Base-by-base conservation (phyloP, 352 stramenopile species). In the Globisporangium heterothallicum region DNA sequence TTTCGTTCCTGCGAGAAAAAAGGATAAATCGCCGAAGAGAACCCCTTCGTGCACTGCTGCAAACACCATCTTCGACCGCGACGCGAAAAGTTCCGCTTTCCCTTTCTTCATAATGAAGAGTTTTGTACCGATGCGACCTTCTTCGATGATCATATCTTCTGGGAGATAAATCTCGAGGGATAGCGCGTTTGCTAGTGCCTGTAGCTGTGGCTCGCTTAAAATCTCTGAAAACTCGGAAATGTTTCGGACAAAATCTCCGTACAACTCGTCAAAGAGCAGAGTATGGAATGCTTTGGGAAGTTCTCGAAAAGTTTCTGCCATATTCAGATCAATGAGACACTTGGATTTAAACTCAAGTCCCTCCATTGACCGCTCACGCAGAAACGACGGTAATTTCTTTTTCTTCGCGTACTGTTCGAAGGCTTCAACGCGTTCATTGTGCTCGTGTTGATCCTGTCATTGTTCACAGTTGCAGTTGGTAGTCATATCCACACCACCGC, bases 391-490 rank as follows among this genome's bases (percentile, higher is more conserved):
- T 27, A 68, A 30, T 6, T 47, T 49, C 18, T 55, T 53, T 19
- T 53, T 60, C 38, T 63, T 66, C 6, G 56, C 56, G 42, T 65
- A 68, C 30, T 64, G 49, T 9, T 68, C 56, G 44, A 68, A 68
- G 16, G 58, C 58, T 27, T 68, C 45, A n/a, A 68, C 56, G 13
- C 55, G 56, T 38, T 60, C 60, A 10, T 56, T 49, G 42, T 65
- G 48, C 30, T 68, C 60, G 5, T 61, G 45, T 18, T 43, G 25
- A 22, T 60, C 49, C 58, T 59, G 25, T 16, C 8, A n/a, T 5
- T 12, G 32, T 18, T 12, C 8, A 19, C 16, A 43, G 6, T n/a
- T n/a, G n/a, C 14, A 27, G 7, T 5, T 35, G 8, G 25, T n/a
- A 49, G 26, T 14, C 2, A 51, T 22, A 43, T 16, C 16, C 9